These are phyloP conservation scores for Verticillium isaacii DNA, from an alignment of 2,329 filamentous ascomycete species.

Conservation along the genomic window DNA sequence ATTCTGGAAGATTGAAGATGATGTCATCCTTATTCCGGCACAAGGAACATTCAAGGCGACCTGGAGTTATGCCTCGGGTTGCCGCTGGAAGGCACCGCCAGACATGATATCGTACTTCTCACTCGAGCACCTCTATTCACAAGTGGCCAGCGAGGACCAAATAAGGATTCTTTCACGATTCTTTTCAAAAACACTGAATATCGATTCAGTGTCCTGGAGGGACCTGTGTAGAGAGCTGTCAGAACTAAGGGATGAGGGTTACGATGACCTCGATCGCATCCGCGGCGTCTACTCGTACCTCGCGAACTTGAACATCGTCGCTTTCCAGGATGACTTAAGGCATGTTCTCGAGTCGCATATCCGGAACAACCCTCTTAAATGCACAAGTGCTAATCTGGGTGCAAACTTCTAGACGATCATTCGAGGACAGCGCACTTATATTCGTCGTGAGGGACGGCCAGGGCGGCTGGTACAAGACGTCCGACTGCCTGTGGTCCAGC, in stretches of 20 bases:
- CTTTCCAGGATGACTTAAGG: background rate
- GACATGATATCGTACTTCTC: background rate
- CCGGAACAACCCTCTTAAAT: background rate
- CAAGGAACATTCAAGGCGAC: background rate
- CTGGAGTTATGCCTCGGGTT: background rate
- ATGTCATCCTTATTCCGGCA: background rate
- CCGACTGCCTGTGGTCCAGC: constrained; percentile 29
- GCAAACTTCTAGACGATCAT: constrained; percentile 1
- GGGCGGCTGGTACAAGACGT: constrained; percentile 19
- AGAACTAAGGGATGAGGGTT: background rate
- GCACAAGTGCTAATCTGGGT: background rate
- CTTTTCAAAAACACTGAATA: background rate
- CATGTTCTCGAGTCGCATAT: background rate
- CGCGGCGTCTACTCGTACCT: background rate
- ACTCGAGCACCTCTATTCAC: constrained; percentile 5
- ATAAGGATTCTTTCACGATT: background rate
- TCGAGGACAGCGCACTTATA: constrained; percentile 9
- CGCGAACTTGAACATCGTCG: background rate
- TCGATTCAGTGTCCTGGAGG: background rate
- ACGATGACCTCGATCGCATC: background rate
- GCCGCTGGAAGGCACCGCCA: background rate
- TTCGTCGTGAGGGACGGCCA: constrained; percentile 1
- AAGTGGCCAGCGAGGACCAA: background rate
- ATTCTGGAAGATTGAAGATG: background rate
- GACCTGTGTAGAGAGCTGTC: background rate